phyloP scores from a whole-genome alignment of 2,329 filamentous ascomycete genomes.

The Leptographium lundbergii region DNA sequence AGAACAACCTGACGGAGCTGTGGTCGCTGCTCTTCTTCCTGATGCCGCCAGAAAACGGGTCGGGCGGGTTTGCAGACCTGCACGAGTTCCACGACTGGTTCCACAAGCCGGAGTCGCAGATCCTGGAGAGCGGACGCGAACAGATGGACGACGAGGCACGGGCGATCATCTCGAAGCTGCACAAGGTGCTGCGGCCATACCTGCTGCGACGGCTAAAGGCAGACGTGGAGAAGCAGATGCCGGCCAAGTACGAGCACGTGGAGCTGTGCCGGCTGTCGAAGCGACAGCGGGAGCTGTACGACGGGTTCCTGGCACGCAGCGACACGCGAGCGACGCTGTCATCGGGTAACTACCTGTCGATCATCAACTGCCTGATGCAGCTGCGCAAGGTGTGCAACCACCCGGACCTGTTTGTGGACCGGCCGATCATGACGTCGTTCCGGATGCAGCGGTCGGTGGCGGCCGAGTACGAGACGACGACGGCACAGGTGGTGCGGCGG shows the following conservation, averaged over 20 bases:
- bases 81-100: conserved; percentile 96
- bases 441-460: conserved; percentile 73
- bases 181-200: conserved; percentile 87
- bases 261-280: conserved; percentile 93
- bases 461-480: conserved; percentile 54
- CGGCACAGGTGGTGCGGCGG: conserved; percentile 53
- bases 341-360: conserved; percentile 91
- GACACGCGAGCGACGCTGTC: conserved; percentile 82
- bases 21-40: conserved; percentile 97
- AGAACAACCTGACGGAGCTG: conserved; percentile 92
- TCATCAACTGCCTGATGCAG: conserved; percentile 98
- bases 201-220: conserved; percentile 82
- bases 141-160: conserved; percentile 91
- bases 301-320: conserved; percentile 83
- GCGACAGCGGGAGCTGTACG: conserved; percentile 87
- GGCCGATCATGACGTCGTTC: conserved; percentile 93
- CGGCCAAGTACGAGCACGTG: conserved; percentile 93
- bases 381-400: conserved; percentile 97
- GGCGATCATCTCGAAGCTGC: conserved; percentile 82
- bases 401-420: conserved; percentile 89
- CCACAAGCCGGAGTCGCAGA: conserved; percentile 87
- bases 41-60: conserved; percentile 79
- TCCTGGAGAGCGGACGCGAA: conserved; percentile 85
- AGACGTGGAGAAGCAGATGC: conserved; percentile 98
- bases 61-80: conserved; percentile 86